Evolutionary conservation across 2,329 filamentous ascomycete species (phyloP), one percentile per base, ranked within the genome.

Genomic region (Pseudogymnoascus sp.): DNA sequence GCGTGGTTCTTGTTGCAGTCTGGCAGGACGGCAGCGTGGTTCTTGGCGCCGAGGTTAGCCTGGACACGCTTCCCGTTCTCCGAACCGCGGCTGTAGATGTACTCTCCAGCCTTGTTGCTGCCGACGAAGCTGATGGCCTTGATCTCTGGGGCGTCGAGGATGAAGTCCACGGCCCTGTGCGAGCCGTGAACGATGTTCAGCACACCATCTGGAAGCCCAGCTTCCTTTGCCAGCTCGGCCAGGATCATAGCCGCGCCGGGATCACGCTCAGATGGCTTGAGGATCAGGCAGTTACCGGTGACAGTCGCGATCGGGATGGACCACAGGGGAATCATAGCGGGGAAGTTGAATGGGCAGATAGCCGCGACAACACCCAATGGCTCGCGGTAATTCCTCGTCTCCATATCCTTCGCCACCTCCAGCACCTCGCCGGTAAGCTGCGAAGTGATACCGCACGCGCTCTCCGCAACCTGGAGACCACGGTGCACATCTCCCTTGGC

Each of bases 251-350:
- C 86, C 9, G 90, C 90, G 65, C 90, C 90, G 7, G 90, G 90
- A 71, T 93, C 90, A 64, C 90, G 86, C 79, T 96, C 90, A 1
- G 90, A 93, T 9, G 90, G 90, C 82, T 96, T 96, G 70, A 96
- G 80, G 69, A 96, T 85, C 64, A 92, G 80, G 13, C 89, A 93
- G 80, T 96, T 96, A 61, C 90, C 90, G 17, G 89, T 91, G 29
- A 93, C 84, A 46, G 90, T 90, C 56, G 90, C 90, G 70, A 95
- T 89, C 40, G 90, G 91, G 66, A 96, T 92, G 65, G 85, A 91
- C 90, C 90, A 96, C n/a, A 96, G 82, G 3, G 90, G 91, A 75
- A 96, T 95, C 90, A 96, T 96, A 70, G 90, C 90, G 46, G 90
- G 90, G 78, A 95, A 95, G 80, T 95, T 95, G 74, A 95, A 95